Evolutionary conservation across 2,329 filamentous ascomycete species (phyloP), one percentile per base, ranked within the genome.

Genomic region (Aureobasidium pullulans): DNA sequence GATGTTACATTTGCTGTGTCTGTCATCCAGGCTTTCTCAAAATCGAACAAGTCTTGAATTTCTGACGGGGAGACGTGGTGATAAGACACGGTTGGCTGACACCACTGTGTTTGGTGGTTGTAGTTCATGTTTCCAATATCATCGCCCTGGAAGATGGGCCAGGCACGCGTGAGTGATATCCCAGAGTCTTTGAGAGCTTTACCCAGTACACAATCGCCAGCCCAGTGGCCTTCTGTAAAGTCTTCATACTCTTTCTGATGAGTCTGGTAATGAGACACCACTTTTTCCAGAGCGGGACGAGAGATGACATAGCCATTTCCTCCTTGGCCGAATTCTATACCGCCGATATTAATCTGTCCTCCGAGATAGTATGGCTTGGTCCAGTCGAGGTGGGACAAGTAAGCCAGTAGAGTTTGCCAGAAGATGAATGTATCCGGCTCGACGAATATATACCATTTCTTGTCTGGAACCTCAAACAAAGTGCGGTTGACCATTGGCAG

Each of bases 361-460:
- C 76, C 76, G n/a, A 69, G 68, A 60, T 77, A 77, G 62, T 75
- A 70, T 2, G 71, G 68, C 34, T 74, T 73, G 11, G 69, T 67
- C 39, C 70, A 70, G 58, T 77, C 72, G 9, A 76, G 66, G 10
- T 70, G 64, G 42, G 64, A 62, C 4, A 74, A 61, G 68, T 75
- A 76, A 31, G 72, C 71, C 29, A 77, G 63, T 6, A 75, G 54
- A 16, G 78, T 80, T 34, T 75, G 70, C 73, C 81, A 80, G 8
- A 80, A 71, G 44, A 83, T 69, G 62, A 80, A 83, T 0, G 81
- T 83, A 65, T 84, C 82, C 0, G 79, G 77, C 64, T 84, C 81
- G 46, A 82, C 77, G 66, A 84, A 84, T 52, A 83, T 71, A 62
- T 78, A 84, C 82, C 82, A 85, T 59, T 78, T 79, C 48, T 78